phyloP scores from a whole-genome alignment of 208 protist genomes.

The Leishmania lainsoni region DNA sequence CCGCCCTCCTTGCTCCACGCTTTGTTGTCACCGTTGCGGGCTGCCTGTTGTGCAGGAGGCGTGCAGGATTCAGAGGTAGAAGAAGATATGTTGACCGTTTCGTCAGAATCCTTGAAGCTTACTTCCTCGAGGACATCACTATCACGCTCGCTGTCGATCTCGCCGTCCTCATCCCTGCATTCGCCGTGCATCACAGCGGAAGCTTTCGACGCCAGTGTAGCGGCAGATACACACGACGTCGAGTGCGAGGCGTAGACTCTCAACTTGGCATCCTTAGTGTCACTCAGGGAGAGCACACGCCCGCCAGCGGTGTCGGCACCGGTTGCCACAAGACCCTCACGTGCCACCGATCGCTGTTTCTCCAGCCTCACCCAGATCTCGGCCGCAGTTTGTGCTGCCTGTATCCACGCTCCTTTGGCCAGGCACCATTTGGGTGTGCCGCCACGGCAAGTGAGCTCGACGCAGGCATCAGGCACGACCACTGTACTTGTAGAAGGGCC shows the following conservation, averaged over 20 bases:
- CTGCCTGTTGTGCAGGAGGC: neutral
- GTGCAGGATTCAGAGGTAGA: neutral
- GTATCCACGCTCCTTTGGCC: neutral
- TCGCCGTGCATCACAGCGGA: neutral
- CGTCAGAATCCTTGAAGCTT: neutral
- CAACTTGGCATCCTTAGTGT: neutral
- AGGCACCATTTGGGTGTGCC: neutral
- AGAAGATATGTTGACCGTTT: neutral
- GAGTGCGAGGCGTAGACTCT: neutral
- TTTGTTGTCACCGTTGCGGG: neutral
- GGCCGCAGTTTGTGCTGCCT: neutral
- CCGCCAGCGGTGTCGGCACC: no score
- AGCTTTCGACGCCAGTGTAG: neutral
- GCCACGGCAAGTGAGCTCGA: neutral
- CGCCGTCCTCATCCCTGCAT: neutral
- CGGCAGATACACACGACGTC: neutral
- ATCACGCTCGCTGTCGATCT: neutral
- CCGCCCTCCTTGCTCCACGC: neutral
- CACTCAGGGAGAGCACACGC: neutral
- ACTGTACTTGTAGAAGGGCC: constrained; percentile 78
- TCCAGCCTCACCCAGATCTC: constrained; percentile 22
- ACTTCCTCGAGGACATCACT: neutral
- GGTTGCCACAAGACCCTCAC: neutral
- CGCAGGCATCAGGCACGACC: constrained; percentile 36
- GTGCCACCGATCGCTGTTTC: constrained; percentile 6